A percentile compares a stretch with the other conserved stretches of the same genome.
These are phyloP conservation scores for Colletotrichum tamarilloi DNA, from an alignment of 2,329 filamentous ascomycete genomes.

Conservation along the genomic window DNA sequence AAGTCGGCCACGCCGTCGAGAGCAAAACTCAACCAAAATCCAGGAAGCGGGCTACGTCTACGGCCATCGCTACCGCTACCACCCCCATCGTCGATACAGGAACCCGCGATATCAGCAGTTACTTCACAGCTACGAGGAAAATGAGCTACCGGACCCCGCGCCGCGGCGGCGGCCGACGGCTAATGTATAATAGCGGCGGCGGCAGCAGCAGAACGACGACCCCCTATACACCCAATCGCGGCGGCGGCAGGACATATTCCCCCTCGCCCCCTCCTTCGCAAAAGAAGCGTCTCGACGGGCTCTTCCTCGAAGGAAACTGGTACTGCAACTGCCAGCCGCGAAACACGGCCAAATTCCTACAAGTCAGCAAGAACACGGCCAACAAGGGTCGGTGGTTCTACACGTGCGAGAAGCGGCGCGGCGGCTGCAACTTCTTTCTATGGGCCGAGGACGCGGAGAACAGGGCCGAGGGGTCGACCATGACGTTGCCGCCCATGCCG, in stretches of 20 bases:
- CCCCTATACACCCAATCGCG: background rate
- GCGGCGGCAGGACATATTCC: background rate
- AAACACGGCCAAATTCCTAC: constrained; percentile 46
- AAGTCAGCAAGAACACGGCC: constrained; percentile 49
- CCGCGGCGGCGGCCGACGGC: constrained; percentile 15
- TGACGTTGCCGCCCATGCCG: constrained; percentile 30
- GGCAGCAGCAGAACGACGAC: background rate
- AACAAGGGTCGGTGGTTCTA: constrained; percentile 57
- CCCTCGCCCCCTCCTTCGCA: constrained; percentile 34
- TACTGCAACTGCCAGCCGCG: constrained; percentile 58
- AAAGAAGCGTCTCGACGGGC: constrained; percentile 47
- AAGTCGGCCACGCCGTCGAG: constrained; percentile 14
- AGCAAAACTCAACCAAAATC: background rate
- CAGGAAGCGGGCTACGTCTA: background rate
- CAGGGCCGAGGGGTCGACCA: constrained; percentile 10
- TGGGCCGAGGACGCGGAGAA: constrained; percentile 53
- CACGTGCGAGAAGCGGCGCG: constrained; percentile 47
- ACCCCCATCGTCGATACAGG: background rate
- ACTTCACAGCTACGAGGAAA: background rate
- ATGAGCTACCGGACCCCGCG: constrained; percentile 28
- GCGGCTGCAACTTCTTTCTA: constrained; percentile 56
- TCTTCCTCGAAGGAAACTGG: constrained; percentile 48
- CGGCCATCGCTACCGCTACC: background rate
- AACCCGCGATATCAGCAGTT: background rate
- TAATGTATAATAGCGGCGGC: constrained; percentile 12